Evolutionary conservation across 345 rosid genomes (phyloP).

Genomic region (Eucalyptus rudis): DNA sequence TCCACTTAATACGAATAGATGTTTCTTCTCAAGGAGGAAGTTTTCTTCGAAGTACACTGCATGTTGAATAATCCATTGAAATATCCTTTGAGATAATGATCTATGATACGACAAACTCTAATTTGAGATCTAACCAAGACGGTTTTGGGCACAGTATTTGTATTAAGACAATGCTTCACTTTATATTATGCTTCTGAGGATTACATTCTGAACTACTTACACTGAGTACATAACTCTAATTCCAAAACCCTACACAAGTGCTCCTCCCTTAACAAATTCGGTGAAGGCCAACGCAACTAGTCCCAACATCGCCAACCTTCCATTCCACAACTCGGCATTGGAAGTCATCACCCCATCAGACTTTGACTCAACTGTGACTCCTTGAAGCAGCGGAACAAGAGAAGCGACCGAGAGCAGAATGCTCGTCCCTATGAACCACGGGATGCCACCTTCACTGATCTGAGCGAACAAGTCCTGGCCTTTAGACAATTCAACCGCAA

Average conservation of each 20-base stretch:
- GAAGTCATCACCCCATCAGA: constrained; percentile 62
- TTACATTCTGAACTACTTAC: not conserved
- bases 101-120: accelerated
- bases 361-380: constrained; percentile 42
- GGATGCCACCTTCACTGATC: constrained; percentile 43
- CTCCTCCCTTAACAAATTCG: constrained; percentile 56
- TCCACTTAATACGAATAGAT: not conserved
- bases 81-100: not conserved
- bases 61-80: not conserved
- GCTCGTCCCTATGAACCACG: constrained; percentile 44
- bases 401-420: constrained; percentile 55
- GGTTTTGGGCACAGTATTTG: not conserved
- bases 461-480: constrained; percentile 61
- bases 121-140: not conserved
- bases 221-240: not conserved
- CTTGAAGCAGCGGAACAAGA: constrained; percentile 39
- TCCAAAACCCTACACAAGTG: not conserved
- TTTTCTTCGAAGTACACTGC: not conserved
- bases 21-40: not conserved
- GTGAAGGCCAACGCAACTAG: constrained; percentile 68
- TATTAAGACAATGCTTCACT: not conserved
- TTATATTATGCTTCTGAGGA: not conserved
- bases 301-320: constrained; percentile 74
- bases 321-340: constrained; percentile 75
- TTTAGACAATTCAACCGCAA: constrained; percentile 51